Base-by-base conservation (phyloP, 306 rosid species). In the Benincasa hispida region DNA sequence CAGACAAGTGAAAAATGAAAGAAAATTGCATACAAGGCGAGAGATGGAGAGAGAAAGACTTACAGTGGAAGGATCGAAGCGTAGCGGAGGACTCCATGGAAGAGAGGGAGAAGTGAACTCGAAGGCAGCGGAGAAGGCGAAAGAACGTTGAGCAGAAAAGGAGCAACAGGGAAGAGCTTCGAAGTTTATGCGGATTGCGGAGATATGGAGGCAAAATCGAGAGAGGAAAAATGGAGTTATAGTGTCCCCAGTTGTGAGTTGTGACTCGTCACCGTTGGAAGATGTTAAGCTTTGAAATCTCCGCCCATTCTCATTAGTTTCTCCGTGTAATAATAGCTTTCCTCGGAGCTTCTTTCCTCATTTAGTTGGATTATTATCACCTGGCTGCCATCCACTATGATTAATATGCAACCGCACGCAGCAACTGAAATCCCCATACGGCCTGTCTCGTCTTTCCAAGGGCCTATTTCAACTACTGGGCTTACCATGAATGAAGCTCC, bases 21-120 rank as follows among this genome's bases (percentile, higher is more conserved):
- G n/a, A n/a, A 79, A 1, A 25, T n/a, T 41, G n/a, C 77, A 24
- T 76, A 35, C 9, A 35, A 63, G 66, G 9, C 51, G 34, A 73
- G 76, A 67, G 75, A 78, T 47, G 45, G 55, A 63, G 79, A 80
- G 85, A 82, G 84, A 80, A 82, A 82, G 79, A 79, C 32, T 62
- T 87, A 91, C 98, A 87, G 85, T 80, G 82, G 62, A 90, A 83
- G 74, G 97, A 88, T 77, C 90, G 92, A 88, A 88, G 80, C 57
- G 84, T 85, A 60, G 89, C 88, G 28, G 92, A 73, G 83, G 93
- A 85, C 45, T 91, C 96, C 98, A 94, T 91, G 81, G 81, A 77
- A n/a, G 62, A 58, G 61, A 22, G 68, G 21, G 67, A 54, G 79
- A 79, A 50, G 47, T 35, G 75, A 82, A 68, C 66, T 76, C 60